phyloP scores from a whole-genome alignment of 2,329 filamentous ascomycete genomes.

The Hypoxylon sp. region DNA sequence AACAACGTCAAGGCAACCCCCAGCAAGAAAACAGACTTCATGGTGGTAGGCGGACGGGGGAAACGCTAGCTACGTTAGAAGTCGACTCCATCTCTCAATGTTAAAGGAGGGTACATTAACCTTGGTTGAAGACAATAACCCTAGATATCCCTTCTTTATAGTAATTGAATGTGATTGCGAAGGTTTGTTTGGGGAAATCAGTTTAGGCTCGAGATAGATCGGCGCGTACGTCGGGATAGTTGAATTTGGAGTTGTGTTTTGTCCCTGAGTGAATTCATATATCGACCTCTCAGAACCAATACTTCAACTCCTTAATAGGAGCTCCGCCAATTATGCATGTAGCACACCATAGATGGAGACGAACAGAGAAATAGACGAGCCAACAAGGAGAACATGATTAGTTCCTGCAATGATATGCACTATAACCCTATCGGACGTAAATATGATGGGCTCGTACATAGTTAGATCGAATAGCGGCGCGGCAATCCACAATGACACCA shows the following conservation, averaged over 20 bases:
- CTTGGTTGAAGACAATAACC: constrained; percentile 47
- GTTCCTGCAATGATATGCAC: constrained; percentile 19
- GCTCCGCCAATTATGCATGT: not conserved
- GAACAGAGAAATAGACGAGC: constrained; percentile 3
- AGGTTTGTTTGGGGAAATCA: not conserved
- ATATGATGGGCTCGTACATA: constrained; percentile 13
- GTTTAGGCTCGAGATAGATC: not conserved
- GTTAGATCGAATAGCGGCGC: constrained; percentile 28
- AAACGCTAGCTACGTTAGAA: constrained; percentile 48
- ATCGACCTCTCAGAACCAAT: not conserved
- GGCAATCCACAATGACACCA: constrained; percentile 41
- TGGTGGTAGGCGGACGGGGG: constrained; percentile 33
- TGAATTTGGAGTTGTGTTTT: not conserved
- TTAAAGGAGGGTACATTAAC: constrained; percentile 53
- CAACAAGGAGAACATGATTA: not conserved
- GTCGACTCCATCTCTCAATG: constrained; percentile 40
- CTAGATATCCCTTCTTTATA: constrained; percentile 45
- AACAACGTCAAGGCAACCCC: constrained; percentile 29
- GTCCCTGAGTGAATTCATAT: constrained; percentile 4
- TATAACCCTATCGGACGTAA: constrained; percentile 6
- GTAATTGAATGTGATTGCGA: constrained; percentile 1
- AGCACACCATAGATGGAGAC: not conserved
- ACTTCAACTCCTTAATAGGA: too few relatives aligned
- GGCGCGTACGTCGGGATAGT: not conserved
- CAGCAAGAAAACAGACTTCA: constrained; percentile 41